phyloP scores from a whole-genome alignment of 495 filamentous ascomycete genomes.

The Tuber magnatum region DNA sequence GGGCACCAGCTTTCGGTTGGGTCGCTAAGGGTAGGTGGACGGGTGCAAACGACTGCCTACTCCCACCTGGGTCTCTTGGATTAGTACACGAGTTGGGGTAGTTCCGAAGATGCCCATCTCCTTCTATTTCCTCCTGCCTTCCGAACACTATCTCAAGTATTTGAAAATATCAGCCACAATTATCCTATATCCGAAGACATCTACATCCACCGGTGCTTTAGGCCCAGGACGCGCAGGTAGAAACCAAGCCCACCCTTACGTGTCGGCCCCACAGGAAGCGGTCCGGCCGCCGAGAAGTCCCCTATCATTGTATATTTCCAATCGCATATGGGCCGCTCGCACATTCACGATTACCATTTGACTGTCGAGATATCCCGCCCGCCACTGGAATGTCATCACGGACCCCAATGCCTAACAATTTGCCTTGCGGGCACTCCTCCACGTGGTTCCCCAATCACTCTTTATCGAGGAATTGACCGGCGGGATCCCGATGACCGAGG shows the following conservation, averaged over 20 bases:
- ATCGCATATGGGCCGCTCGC: not conserved
- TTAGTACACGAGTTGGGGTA: no score
- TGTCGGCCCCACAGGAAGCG: no score
- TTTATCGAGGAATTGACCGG: not conserved
- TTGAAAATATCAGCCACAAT: not conserved
- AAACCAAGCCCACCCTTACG: not conserved
- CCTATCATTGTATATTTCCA: not conserved
- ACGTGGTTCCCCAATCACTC: not conserved
- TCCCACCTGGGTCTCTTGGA: no score
- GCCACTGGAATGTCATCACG: not conserved
- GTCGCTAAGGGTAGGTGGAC: no score
- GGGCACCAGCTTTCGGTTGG: no score
- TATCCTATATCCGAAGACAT: not conserved
- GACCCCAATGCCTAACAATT: not conserved
- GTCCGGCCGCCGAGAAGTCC: not conserved
- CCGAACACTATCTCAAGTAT: not conserved
- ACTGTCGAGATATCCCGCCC: not conserved
- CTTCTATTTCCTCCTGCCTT: no score
- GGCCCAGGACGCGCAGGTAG: not conserved
- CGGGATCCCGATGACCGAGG: not conserved
- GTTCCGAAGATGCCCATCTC: no score
- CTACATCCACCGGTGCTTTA: not conserved
- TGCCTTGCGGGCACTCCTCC: not conserved
- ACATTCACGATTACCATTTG: not conserved
- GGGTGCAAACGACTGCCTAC: no score